Evolutionary conservation across 2,329 filamentous ascomycete species (phyloP).

Genomic region (Pyrenochaeta sp.): DNA sequence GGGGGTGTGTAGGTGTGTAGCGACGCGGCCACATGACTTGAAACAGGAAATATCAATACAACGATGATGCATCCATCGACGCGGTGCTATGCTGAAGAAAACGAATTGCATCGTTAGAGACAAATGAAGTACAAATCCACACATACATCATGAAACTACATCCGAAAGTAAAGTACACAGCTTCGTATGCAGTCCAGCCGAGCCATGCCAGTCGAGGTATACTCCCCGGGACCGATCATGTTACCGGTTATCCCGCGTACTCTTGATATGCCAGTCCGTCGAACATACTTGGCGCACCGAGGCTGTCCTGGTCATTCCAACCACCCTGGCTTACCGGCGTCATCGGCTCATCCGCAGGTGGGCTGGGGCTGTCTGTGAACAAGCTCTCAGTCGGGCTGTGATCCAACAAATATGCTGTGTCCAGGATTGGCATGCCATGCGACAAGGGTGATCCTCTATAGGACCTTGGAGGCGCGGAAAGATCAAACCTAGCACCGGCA

Average conservation of each 20-base stretch:
- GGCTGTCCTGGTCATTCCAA: constrained; percentile 23
- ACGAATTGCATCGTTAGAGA: not conserved
- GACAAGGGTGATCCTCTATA: constrained; percentile 19
- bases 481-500: constrained; percentile 7
- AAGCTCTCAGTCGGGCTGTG: constrained; percentile 30
- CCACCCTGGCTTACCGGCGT: constrained; percentile 24
- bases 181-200: not conserved
- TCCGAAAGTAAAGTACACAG: not conserved
- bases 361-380: constrained; percentile 33
- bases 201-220: not conserved
- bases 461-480: constrained; percentile 9
- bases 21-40: not conserved
- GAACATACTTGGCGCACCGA: constrained; percentile 11
- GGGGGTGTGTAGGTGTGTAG: not conserved
- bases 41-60: not conserved
- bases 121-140: not conserved
- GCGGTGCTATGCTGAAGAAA: not conserved
- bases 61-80: not conserved
- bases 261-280: constrained; percentile 15
- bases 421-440: constrained; percentile 12
- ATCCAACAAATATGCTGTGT: constrained; percentile 28
- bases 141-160: not conserved
- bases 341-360: constrained; percentile 26
- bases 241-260: constrained; percentile 10
- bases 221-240: too few species aligned